These are phyloP conservation scores for Teunomyces stri DNA, from an alignment of 805 yeast species.

Conservation along the genomic window DNA sequence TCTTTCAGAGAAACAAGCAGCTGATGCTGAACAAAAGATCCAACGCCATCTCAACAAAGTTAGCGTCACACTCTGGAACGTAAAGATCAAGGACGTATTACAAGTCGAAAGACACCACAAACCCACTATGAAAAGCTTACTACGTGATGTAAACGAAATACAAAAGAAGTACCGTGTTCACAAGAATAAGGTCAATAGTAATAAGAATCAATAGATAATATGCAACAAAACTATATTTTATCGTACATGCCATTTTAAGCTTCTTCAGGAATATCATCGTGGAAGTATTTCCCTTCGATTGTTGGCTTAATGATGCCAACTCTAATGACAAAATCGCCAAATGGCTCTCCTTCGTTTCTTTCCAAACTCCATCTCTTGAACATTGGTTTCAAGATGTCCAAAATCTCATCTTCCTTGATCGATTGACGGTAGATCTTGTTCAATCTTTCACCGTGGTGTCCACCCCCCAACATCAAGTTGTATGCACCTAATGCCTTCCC, in stretches of 20 bases:
- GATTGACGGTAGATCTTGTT: slow-evolving; percentile 88
- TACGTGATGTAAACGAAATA: slow-evolving; percentile 9
- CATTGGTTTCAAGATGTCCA: slow-evolving; percentile 73
- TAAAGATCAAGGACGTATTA: slow-evolving; percentile 43
- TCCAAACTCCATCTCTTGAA: slow-evolving; percentile 94
- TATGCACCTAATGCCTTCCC: slow-evolving; percentile 95
- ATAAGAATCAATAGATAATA: neutral
- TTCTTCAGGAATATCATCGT: slow-evolving; percentile 87
- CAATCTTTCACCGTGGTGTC: slow-evolving; percentile 87
- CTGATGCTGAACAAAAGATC: slow-evolving; percentile 34
- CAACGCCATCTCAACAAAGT: slow-evolving; percentile 45
- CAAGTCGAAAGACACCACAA: slow-evolving; percentile 42
- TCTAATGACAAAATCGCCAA: slow-evolving; percentile 90
- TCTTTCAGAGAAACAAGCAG: slow-evolving; percentile 20
- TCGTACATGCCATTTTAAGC: slow-evolving; percentile 35
- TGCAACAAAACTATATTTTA: neutral
- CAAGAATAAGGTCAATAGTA: neutral
- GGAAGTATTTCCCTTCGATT: slow-evolving; percentile 87
- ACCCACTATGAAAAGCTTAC: slow-evolving; percentile 10
- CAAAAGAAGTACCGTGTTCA: neutral
- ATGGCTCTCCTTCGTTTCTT: slow-evolving; percentile 87
- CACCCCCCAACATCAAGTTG: slow-evolving; percentile 94
- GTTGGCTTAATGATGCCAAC: slow-evolving; percentile 87
- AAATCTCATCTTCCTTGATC: slow-evolving; percentile 84
- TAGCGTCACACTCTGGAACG: slow-evolving; percentile 49